phyloP scores from a whole-genome alignment of 1,284 basidiomycete species.

The Heterobasidion annosum region DNA sequence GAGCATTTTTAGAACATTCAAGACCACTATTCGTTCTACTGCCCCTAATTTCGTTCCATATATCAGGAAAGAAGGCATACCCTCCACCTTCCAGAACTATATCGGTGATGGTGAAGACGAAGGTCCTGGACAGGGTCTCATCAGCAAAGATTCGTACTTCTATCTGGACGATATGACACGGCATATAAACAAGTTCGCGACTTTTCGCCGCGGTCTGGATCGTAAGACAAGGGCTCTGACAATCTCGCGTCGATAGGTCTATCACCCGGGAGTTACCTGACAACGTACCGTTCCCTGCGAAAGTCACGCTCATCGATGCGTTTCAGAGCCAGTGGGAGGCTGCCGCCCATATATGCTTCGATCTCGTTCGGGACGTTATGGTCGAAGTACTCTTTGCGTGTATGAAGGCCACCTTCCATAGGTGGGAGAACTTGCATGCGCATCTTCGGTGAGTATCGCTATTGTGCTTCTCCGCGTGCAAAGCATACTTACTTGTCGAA shows the following conservation, averaged over 20 bases:
- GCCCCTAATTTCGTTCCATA: constrained; percentile 26
- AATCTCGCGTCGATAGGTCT: constrained; percentile 10
- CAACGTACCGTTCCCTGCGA: constrained; percentile 24
- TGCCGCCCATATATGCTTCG: constrained; percentile 20
- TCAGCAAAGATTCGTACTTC: constrained; percentile 6
- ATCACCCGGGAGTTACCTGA: constrained; percentile 24
- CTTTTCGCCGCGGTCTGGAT: background rate
- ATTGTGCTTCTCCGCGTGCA: background rate
- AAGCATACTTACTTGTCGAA: background rate
- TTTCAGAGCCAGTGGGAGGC: constrained; percentile 25
- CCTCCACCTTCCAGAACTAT: background rate
- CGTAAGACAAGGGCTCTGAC: background rate
- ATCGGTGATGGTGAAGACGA: background rate
- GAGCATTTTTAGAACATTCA: constrained; percentile 23
- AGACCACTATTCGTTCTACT: constrained; percentile 25
- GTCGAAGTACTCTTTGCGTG: constrained; percentile 12
- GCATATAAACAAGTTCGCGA: constrained; percentile 21
- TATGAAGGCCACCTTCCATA: constrained; percentile 19
- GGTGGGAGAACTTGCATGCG: constrained; percentile 18
- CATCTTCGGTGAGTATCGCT: constrained; percentile 18
- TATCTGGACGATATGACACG: constrained; percentile 22
- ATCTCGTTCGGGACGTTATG: constrained; percentile 14
- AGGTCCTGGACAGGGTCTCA: background rate
- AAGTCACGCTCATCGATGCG: constrained; percentile 15
- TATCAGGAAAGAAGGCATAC: background rate